phyloP scores from a whole-genome alignment of 352 stramenopile genomes.

The Blastocystis sp. region DNA sequence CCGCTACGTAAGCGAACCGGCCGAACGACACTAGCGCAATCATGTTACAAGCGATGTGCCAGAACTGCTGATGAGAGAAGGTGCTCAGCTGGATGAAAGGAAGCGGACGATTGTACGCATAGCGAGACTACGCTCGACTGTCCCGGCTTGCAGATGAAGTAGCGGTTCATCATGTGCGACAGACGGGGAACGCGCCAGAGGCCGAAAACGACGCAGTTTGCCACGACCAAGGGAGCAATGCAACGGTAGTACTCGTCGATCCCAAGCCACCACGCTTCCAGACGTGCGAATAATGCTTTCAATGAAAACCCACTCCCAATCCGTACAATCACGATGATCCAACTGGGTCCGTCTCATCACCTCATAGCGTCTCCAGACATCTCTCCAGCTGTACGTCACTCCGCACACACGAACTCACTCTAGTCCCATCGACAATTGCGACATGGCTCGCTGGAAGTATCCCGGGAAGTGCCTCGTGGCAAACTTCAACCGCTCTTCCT shows the following conservation, averaged over 20 bases:
- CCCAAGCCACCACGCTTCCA: background rate
- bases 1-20: background rate
- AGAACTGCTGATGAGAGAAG: conserved; percentile 23
- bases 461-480: background rate
- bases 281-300: background rate
- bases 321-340: background rate
- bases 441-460: background rate
- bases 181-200: conserved; percentile 9
- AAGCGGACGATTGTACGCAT: background rate
- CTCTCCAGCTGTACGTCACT: background rate
- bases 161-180: background rate
- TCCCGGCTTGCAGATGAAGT: background rate
- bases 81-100: background rate
- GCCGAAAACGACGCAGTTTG: background rate
- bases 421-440: background rate
- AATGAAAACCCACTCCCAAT: background rate
- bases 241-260: background rate
- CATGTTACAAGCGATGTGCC: conserved; percentile 24
- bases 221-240: background rate
- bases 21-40: conserved; percentile 17
- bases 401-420: background rate
- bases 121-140: background rate
- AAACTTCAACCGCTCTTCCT: conserved; percentile 19
- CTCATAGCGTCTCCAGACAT: conserved; percentile 5
- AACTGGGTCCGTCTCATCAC: background rate